Base-by-base conservation (phyloP, 1,139 yeast genomes). In the Candida pseudoviswanathii region DNA sequence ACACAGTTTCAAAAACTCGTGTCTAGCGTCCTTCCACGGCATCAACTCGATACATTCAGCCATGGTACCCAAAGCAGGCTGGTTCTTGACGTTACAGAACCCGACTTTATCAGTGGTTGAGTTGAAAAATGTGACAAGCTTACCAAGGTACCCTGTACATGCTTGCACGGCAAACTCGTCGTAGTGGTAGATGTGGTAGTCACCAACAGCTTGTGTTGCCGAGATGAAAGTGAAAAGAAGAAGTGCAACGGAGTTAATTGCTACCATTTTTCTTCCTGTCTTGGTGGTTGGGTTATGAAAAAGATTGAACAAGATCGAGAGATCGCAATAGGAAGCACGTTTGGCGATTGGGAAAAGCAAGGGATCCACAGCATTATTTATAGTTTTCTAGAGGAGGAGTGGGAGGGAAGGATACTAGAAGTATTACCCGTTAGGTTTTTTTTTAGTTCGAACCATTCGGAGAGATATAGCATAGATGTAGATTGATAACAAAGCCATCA, bases 21-120 rank as follows among this genome's bases (percentile, higher is more conserved):
- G 48, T 30, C 66, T 57, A 5, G 71, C 68, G 10, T 57, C 52
- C 3, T 60, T 50, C 46, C 57, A 54, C 27, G 72, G 70, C 36
- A 64, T 45, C 47, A 54, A 47, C 40, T 59, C 62, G 50, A 73
- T 63, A 58, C 75, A 73, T 52, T 62, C 67, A 22, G 75, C 70
- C 66, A 71, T 64, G n/a, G 75, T 56, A 6, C 77, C 78, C 51
- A 73, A 63, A 5, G 76, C 77, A 9, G 65, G 75, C 57, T 70
- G 77, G 54, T 63, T 63, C 32, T 66, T 59, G 39, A 56, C 59
- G 49, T 67, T 61, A 61, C 77, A 72, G 52, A 58, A 72, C 1
- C 66, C 70, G 44, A 67, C 73, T 3, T 58, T 60, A 27, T 59
- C 52, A 40, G 66, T 62, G 39, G 66, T 63, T 8, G 50, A 36